Conservation (phyloP, 371 early-diverging fungal species). For the Dichotomocladium elegans region DNA sequence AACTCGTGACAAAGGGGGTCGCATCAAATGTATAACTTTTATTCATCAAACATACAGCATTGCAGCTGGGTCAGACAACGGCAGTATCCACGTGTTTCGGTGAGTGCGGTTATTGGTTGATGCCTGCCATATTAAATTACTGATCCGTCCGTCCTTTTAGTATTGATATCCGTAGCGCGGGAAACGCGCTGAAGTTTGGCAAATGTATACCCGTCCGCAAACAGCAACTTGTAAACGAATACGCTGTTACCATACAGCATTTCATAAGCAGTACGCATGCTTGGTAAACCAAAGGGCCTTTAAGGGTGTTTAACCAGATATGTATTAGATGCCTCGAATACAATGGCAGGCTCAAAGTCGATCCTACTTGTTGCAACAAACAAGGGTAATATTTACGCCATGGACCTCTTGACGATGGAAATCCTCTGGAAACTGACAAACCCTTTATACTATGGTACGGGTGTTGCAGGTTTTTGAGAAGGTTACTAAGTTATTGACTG, state of each 20-base stretch:
- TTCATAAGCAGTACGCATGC: conserved; percentile 60
- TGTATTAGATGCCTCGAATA: conserved; percentile 31
- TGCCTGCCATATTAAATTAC: neutral
- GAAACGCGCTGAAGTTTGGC: conserved; percentile 53
- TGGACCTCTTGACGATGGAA: conserved; percentile 75
- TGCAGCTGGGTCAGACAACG: conserved; percentile 83
- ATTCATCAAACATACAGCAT: conserved; percentile 78
- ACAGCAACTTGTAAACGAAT: conserved; percentile 60
- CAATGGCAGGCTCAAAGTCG: conserved; percentile 64
- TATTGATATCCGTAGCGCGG: conserved; percentile 36
- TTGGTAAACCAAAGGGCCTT: neutral
- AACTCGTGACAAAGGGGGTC: conserved; percentile 59
- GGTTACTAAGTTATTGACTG: neutral
- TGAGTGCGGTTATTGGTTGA: conserved; percentile 10
- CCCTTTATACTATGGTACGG: conserved; percentile 50
- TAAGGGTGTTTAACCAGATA: neutral
- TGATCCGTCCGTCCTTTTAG: no score
- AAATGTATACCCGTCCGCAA: conserved; percentile 57
- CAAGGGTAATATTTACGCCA: conserved; percentile 69
- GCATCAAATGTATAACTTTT: conserved; percentile 75
- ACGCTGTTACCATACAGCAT: conserved; percentile 67
- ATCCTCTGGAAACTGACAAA: conserved; percentile 62
- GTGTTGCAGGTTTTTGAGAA: neutral
- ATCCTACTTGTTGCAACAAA: conserved; percentile 78
- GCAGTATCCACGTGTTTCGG: conserved; percentile 79